Conservation (phyloP, 139 green algal genomes). For the Tetradesmus obliquus region DNA sequence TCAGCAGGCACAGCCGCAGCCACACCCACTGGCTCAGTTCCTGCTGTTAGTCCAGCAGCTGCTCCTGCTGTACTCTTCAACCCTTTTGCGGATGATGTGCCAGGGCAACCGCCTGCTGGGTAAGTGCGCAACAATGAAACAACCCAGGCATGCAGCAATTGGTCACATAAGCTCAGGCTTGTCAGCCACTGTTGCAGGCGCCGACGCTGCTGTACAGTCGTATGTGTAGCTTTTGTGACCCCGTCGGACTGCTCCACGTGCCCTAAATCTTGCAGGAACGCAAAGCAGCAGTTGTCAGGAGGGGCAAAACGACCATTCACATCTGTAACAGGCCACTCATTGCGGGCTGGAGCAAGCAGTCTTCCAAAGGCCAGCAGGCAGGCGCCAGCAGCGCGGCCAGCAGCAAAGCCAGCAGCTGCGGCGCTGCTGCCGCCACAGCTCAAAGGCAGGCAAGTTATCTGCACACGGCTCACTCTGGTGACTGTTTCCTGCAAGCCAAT, state of each 20-base stretch:
- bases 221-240: background rate
- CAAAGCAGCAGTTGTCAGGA: background rate
- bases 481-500: background rate
- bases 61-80: background rate
- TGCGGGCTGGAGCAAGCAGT: background rate
- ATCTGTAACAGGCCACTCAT: constrained; percentile 17
- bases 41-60: background rate
- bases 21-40: background rate
- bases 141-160: background rate
- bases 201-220: background rate
- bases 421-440: constrained; percentile 22
- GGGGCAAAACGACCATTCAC: constrained; percentile 28
- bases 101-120: background rate
- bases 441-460: background rate
- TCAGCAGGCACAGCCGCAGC: background rate
- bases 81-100: background rate
- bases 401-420: background rate
- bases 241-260: background rate
- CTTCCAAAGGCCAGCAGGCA: background rate
- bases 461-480: background rate
- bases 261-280: background rate
- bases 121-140: background rate
- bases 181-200: background rate
- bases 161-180: background rate
- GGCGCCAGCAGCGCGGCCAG: background rate